Base-by-base conservation (phyloP, 2,329 filamentous ascomycete genomes). In the Sporothrix pseudoabietina region DNA sequence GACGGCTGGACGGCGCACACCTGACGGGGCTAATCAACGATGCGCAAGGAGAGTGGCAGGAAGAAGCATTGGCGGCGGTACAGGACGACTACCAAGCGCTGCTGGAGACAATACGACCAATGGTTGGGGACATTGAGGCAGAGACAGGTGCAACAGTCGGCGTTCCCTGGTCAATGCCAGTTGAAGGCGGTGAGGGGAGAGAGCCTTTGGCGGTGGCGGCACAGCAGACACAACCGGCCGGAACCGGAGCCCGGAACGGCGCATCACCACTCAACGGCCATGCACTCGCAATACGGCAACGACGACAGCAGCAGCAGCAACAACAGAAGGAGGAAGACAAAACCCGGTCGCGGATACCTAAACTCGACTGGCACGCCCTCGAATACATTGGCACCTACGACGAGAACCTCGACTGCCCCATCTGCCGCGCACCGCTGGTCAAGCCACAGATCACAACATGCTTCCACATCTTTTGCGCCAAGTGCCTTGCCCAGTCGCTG, bases 401-500 rank as follows among this genome's bases (percentile, higher is more conserved):
- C 73, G 80, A 81, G 39, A 80, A 80, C 19, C 78, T 82, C n/a
- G 75, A 80, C 55, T 82, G 81, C 72, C 79, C 80, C 19, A 80
- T 82, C 66, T 91, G 89, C 80, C 87, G 87, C 76, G 85, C 88
- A 12, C 87, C 89, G 3, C 84, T 91, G 57, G 82, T 91, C 66
- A 83, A 87, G 16, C 89, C 89, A 0, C 83, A 89, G 66, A 89
- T 89, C 57, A 90, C 89, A 0, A 77, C 76, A 14, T 91, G 89
- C 80, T 87, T 90, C 73, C 89, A 91, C 78, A 89, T 88, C 14
- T 91, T 91, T 78, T 91, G 89, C 77, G 85, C 85, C 70, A 82
- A 83, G 4, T 91, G 89, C 77, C 82, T 91, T 35, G 77, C 80
- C 61, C 81, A 83, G 74, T 82, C 85, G 8, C 81, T 84, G 71